Percentiles rank a stretch among this genome's conserved stretches.
These are phyloP conservation scores for Microdochium paspali DNA, from an alignment of 2,329 filamentous ascomycete genomes.

Conservation along the genomic window DNA sequence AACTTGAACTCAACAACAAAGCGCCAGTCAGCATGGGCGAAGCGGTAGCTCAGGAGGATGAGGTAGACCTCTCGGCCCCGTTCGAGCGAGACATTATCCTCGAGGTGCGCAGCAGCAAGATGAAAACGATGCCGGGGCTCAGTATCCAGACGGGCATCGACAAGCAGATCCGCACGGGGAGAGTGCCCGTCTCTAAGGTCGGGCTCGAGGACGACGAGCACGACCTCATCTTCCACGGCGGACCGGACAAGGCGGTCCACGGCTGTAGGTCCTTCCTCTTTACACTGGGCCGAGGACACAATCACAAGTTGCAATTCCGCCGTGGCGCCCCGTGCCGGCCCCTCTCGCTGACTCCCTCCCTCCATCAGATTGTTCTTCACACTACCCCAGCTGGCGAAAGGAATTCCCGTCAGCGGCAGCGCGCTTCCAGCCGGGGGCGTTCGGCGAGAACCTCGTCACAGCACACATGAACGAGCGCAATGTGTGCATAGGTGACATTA, in stretches of 20 bases:
- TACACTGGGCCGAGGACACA: too few species aligned
- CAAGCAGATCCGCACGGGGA: constrained; percentile 33
- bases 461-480: constrained; percentile 52
- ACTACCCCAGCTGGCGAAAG: constrained; percentile 45
- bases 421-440: constrained; percentile 46
- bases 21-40: too few species aligned
- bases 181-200: constrained; percentile 32
- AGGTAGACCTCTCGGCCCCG: constrained; percentile 30
- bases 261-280: constrained; percentile 44
- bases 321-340: too few species aligned
- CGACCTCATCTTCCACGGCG: constrained; percentile 51
- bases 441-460: constrained; percentile 56
- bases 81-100: constrained; percentile 39
- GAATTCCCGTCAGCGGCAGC: constrained; percentile 41
- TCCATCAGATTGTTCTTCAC: constrained; percentile 44
- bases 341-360: not conserved
- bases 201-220: constrained; percentile 54
- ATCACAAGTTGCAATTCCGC: too few species aligned
- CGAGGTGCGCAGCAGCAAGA: constrained; percentile 46
- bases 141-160: constrained; percentile 46
- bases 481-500: constrained; percentile 54
- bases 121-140: constrained; percentile 44
- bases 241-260: constrained; percentile 53
- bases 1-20: too few species aligned
- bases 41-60: too few species aligned